A percentile compares a stretch with the other conserved stretches of the same genome.
Evolutionary conservation across 1,284 basidiomycete species (phyloP).

Genomic region (Volvariella surrecta): DNA sequence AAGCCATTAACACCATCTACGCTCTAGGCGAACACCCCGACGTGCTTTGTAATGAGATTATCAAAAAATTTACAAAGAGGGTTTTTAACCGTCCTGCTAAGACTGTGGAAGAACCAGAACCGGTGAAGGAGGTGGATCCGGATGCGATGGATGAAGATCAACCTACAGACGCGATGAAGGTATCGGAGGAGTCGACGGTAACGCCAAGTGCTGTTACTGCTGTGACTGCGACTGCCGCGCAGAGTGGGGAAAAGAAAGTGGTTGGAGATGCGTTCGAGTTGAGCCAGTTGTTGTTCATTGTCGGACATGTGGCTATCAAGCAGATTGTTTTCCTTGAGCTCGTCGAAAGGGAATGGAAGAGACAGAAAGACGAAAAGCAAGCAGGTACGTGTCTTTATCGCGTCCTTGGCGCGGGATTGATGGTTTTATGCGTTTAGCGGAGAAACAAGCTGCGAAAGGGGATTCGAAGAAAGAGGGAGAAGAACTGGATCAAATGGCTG

Average conservation of each 20-base stretch:
- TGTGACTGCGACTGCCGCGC: constrained; percentile 13
- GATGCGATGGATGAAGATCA: constrained; percentile 48
- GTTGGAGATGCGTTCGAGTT: constrained; percentile 78
- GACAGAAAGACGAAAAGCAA: constrained; percentile 86
- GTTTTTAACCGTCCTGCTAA: constrained; percentile 47
- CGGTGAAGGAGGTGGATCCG: constrained; percentile 24
- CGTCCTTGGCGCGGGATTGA: constrained; percentile 1
- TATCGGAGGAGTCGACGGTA: constrained; percentile 5
- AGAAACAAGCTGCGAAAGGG: constrained; percentile 40
- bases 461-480: constrained; percentile 73
- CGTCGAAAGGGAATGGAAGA: constrained; percentile 95
- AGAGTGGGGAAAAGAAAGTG: constrained; percentile 35
- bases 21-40: constrained; percentile 93
- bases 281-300: constrained; percentile 87
- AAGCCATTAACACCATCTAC: constrained; percentile 95
- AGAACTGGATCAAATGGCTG: constrained; percentile 94
- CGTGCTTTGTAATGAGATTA: constrained; percentile 71
- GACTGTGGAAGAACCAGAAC: constrained; percentile 4
- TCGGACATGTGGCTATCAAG: constrained; percentile 96
- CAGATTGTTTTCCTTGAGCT: constrained; percentile 96
- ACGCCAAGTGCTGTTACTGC: constrained; percentile 13
- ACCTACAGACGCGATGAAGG: constrained; percentile 7
- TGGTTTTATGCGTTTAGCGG: constrained; percentile 28
- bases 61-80: constrained; percentile 71
- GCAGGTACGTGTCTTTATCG: constrained; percentile 37